These are phyloP conservation scores for Saccharomycopsis fodiens DNA, from an alignment of 805 yeast species.

Conservation along the genomic window DNA sequence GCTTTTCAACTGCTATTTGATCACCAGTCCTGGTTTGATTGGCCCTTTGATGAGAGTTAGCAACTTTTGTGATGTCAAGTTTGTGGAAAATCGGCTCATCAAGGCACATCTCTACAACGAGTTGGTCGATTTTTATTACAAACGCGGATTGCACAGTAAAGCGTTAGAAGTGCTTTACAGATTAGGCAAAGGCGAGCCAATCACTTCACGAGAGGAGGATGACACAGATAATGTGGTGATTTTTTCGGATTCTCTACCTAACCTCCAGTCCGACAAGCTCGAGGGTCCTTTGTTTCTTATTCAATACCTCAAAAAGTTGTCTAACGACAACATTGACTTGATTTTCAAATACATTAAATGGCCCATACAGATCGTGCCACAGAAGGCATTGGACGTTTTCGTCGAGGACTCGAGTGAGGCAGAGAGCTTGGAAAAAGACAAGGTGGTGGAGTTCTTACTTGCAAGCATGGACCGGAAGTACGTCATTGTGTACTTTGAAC, in stretches of 20 bases:
- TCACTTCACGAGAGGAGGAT: constrained; percentile 8
- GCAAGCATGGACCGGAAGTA: constrained; percentile 24
- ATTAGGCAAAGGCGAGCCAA: constrained; percentile 23
- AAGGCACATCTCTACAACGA: constrained; percentile 9
- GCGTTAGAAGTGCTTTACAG: constrained; percentile 57
- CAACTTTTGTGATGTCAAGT: constrained; percentile 61
- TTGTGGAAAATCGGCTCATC: constrained; percentile 47
- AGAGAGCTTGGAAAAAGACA: constrained; percentile 45
- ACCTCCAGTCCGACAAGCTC: constrained; percentile 18
- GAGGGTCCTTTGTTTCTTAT: constrained; percentile 39
- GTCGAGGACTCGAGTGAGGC: constrained; percentile 57
- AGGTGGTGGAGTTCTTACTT: constrained; percentile 47
- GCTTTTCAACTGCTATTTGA: constrained; percentile 64
- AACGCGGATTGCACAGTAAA: constrained; percentile 28
- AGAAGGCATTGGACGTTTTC: constrained; percentile 45
- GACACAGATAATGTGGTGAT: constrained; percentile 20
- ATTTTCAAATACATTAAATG: constrained; percentile 50
- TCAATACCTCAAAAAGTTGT: constrained; percentile 51
- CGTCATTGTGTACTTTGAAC: constrained; percentile 45
- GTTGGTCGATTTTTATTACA: constrained; percentile 17
- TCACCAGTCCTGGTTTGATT: constrained; percentile 62
- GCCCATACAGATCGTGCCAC: constrained; percentile 35
- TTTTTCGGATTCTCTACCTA: constrained; percentile 1
- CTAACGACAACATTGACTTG: constrained; percentile 40
- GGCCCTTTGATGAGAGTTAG: constrained; percentile 76